Evolutionary conservation across 495 filamentous ascomycete species (phyloP).

Genomic region (Annulohypoxylon bovei): DNA sequence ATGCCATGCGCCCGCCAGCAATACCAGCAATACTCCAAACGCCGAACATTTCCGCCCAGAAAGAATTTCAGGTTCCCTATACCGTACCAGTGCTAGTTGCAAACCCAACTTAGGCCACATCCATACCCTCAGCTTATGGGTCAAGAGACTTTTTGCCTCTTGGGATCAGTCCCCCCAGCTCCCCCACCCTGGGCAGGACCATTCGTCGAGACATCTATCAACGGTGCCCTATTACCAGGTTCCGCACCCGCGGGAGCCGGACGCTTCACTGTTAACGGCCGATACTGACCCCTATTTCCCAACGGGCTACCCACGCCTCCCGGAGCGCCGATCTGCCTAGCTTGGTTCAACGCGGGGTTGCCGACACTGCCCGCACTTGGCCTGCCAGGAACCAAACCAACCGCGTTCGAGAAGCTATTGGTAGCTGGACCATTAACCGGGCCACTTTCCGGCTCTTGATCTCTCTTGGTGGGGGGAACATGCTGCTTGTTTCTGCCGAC

Average conservation of each 20-base stretch:
- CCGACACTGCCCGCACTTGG: constrained; percentile 57
- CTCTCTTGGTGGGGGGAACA: constrained; percentile 47
- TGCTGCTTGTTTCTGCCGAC: constrained; percentile 62
- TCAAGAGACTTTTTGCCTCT: constrained; percentile 55
- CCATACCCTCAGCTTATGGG: not conserved
- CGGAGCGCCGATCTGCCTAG: constrained; percentile 79
- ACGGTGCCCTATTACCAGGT: constrained; percentile 43
- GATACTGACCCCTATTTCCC: constrained; percentile 67
- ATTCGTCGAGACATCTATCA: constrained; percentile 55
- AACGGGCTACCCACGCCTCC: constrained; percentile 63
- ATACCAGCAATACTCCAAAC: constrained; percentile 33
- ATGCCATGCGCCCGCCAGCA: not conserved
- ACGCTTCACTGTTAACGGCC: constrained; percentile 68
- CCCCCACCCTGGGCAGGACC: constrained; percentile 26
- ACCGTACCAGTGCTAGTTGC: constrained; percentile 9
- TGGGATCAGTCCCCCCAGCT: constrained; percentile 46
- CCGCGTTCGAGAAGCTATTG: constrained; percentile 27
- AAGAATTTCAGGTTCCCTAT: constrained; percentile 13
- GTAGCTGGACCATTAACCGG: constrained; percentile 6
- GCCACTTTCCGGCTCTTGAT: constrained; percentile 29
- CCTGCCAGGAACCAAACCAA: constrained; percentile 45
- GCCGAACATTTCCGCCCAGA: constrained; percentile 29
- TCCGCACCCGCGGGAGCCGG: constrained; percentile 45
- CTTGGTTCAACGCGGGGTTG: constrained; percentile 74
- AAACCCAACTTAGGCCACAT: not conserved